Base-by-base conservation (phyloP, 768 basidiomycete genomes). In the Suillus placidus region DNA sequence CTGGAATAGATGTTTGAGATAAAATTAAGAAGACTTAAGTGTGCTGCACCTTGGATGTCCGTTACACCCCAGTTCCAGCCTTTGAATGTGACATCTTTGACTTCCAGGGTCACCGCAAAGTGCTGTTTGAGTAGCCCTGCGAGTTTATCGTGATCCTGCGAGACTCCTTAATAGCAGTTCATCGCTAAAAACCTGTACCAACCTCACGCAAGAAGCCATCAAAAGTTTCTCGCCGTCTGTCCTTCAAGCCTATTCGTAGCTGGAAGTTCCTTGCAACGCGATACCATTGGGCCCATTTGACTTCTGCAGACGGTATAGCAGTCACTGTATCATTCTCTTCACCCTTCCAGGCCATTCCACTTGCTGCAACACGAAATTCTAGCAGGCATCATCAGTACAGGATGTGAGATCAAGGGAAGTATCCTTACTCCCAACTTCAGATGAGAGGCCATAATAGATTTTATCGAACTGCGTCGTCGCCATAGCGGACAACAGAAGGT, bases 51-150 rank as follows among this genome's bases (percentile, higher is more conserved):
- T 85, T 94, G 92, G 68, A 99, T 93, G 73, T 97, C 94, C 2
- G 94, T 93, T 37, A 90, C 86, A 6, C 97, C 97, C 97, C 97
- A 99, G 76, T 99, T 99, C 95, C 95, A 99, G 0, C 97, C 97
- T 74, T 93, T 95, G 75, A 96, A 87, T 14, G 93, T 89, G 20
- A 89, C 83, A 69, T 99, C 97, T 76, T 88, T 89, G 6, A 84
- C 85, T 75, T 99, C 97, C 30, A 99, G 81, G 4, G 91, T 87
- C 65, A 97, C 81, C 51, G 85, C 87, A 79, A 95, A 99, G 78
- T 95, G 88, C 67, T 92, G 92, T 78, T 97, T 96, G 69, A 97
- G 78, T 51, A 96, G 75, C 60, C 84, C 80, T 5, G 89, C 81
- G n/a, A 99, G 74, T 68, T 89, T 91, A 65, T 99, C 97, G 65